Conservation (phyloP, 2,329 filamentous ascomycete species). For the Colletotrichum nymphaeae region DNA sequence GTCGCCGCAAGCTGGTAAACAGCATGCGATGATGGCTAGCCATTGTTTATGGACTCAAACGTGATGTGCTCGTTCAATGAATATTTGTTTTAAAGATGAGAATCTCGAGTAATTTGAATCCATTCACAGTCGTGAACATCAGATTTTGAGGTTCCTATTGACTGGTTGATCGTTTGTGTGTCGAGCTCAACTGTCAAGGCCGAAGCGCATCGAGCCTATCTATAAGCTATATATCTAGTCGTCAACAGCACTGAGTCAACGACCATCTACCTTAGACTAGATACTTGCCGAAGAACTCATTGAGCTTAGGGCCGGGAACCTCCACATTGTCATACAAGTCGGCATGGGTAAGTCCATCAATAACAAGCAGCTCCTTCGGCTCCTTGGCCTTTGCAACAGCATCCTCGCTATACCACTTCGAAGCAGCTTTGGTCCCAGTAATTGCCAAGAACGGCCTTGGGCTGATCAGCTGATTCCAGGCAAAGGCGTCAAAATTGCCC, state of each 20-base stretch:
- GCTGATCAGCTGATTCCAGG: not conserved
- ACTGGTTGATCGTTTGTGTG: too few relatives aligned
- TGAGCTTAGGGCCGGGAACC: not conserved
- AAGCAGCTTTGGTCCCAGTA: not conserved
- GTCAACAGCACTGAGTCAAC: not conserved
- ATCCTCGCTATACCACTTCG: not conserved
- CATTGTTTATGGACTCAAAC: too few relatives aligned
- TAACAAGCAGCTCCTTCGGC: not conserved
- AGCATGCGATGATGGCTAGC: too few relatives aligned
- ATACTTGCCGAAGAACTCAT: not conserved
- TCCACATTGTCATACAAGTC: not conserved
- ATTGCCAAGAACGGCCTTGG: not conserved
- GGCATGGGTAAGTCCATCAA: not conserved
- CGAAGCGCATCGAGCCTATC: too few relatives aligned
- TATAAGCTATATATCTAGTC: not conserved
- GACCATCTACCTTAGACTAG: not conserved
- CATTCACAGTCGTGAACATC: too few relatives aligned
- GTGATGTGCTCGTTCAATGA: too few relatives aligned
- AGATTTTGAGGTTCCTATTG: too few relatives aligned
- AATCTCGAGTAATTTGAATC: too few relatives aligned
- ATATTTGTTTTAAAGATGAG: too few relatives aligned
- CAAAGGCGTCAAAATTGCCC: not conserved
- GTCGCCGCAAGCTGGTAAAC: too few relatives aligned
- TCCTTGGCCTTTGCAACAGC: not conserved
- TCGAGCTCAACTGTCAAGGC: too few relatives aligned